Evolutionary conservation across 2,329 filamentous ascomycete genomes (phyloP).

Genomic region (Didymella lethalis): DNA sequence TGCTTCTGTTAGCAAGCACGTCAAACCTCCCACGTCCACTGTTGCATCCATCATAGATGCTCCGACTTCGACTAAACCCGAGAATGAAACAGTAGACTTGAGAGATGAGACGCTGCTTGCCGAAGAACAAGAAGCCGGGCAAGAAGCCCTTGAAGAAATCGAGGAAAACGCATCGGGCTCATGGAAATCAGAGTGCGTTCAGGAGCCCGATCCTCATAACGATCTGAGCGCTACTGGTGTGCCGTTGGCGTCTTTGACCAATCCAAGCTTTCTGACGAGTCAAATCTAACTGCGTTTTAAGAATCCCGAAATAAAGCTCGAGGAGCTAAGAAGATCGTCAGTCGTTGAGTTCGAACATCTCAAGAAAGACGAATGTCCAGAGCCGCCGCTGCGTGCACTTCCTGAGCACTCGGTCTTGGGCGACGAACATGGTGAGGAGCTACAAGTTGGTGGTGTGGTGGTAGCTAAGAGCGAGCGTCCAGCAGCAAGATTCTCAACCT

Average conservation of each 20-base stretch:
- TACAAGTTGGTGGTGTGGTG: slow-evolving; percentile 18
- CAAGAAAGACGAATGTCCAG: slow-evolving; percentile 42
- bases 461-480: slow-evolving; percentile 21
- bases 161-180: slow-evolving; percentile 2
- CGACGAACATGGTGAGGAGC: slow-evolving; percentile 21
- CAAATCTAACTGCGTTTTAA: slow-evolving; percentile 46
- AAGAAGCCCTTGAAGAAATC: slow-evolving; percentile 11
- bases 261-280: slow-evolving; percentile 37
- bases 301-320: slow-evolving; percentile 57
- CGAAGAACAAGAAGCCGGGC: slow-evolving; percentile 13
- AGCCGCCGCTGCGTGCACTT: slow-evolving; percentile 44
- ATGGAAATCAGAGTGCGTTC: not conserved
- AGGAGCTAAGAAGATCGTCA: slow-evolving; percentile 57
- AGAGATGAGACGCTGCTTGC: slow-evolving; percentile 14
- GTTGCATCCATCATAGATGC: slow-evolving; percentile 18
- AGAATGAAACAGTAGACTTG: slow-evolving; percentile 2
- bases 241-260: slow-evolving; percentile 42
- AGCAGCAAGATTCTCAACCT: slow-evolving; percentile 12
- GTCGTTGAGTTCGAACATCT: slow-evolving; percentile 54
- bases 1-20: slow-evolving; percentile 31
- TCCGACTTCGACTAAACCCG: not conserved
- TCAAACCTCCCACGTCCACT: slow-evolving; percentile 25
- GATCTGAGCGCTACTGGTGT: slow-evolving; percentile 38
- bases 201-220: slow-evolving; percentile 14
- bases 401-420: slow-evolving; percentile 48